A percentile compares a stretch with the other conserved stretches of the same genome.
Evolutionary conservation across 352 stramenopile genomes (phyloP).

Genomic region (Phytophthora pini): DNA sequence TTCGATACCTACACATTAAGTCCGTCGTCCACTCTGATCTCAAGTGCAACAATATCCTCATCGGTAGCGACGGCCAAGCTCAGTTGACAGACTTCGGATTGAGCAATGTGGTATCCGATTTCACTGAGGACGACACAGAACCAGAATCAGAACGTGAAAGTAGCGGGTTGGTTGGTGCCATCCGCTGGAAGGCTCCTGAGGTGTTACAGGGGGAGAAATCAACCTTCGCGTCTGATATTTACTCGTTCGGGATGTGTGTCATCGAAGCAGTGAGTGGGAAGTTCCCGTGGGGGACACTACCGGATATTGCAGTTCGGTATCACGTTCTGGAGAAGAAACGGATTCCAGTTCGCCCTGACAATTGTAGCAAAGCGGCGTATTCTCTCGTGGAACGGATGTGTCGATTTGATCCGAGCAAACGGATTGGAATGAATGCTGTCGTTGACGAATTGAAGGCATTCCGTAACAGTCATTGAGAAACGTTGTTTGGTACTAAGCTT

Average conservation of each 20-base stretch:
- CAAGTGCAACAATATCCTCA: conserved; percentile 39
- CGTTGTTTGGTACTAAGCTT: no score
- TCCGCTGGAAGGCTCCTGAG: conserved; percentile 30
- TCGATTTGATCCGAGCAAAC: background rate
- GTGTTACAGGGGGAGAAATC: conserved; percentile 5
- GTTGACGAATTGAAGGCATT: background rate
- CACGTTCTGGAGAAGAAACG: conserved; percentile 4
- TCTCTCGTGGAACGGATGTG: conserved; percentile 17
- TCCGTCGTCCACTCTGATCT: conserved; percentile 77
- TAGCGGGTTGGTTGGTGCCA: background rate
- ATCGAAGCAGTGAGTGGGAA: conserved; percentile 13
- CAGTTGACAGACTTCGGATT: conserved; percentile 29
- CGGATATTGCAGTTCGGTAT: conserved; percentile 10
- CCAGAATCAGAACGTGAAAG: background rate
- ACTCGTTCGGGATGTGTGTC: conserved; percentile 30
- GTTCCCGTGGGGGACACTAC: conserved; percentile 11
- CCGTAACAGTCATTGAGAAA: background rate
- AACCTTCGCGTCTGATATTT: conserved; percentile 31
- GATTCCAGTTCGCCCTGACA: conserved; percentile 12
- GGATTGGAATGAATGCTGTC: conserved; percentile 1
- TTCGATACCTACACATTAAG: conserved; percentile 56
- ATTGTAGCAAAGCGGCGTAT: conserved; percentile 14
- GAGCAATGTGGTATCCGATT: background rate
- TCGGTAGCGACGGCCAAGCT: conserved; percentile 20
- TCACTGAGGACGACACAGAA: background rate